Percentiles rank a stretch among this genome's conserved stretches.
Conservation (phyloP, 331 rosid genomes). For the Malus hybrid region DNA sequence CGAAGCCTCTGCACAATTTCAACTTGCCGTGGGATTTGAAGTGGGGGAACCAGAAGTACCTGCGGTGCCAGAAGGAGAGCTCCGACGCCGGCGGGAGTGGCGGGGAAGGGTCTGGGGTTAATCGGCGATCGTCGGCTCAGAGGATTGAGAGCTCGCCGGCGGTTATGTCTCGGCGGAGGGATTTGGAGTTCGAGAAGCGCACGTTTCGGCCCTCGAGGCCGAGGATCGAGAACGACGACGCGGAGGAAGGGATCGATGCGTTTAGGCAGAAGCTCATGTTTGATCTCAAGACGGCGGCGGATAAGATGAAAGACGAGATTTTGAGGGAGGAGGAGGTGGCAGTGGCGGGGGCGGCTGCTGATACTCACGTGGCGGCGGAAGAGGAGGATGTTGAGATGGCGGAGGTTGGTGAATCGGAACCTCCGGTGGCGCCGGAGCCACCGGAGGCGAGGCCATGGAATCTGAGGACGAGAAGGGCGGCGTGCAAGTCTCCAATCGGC, state of each 20-base stretch:
- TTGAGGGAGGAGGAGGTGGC: conserved; percentile 34
- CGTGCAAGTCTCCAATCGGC: conserved; percentile 45
- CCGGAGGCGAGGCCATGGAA: conserved; percentile 64
- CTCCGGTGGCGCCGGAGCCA: conserved; percentile 16
- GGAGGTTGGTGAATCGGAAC: conserved; percentile 12
- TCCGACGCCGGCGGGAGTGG: conserved; percentile 7
- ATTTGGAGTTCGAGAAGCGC: conserved; percentile 21
- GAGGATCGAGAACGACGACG: conserved; percentile 33
- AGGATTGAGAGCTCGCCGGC: conserved; percentile 27
- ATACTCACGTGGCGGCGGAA: background rate
- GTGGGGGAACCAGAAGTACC: conserved; percentile 86
- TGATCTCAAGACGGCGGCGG: conserved; percentile 60
- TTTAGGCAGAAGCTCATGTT: conserved; percentile 60
- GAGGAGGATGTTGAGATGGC: conserved; percentile 2
- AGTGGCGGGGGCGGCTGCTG: background rate
- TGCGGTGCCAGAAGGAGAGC: conserved; percentile 59
- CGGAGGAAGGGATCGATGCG: conserved; percentile 63
- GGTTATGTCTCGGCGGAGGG: conserved; percentile 20
- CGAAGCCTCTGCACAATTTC: conserved; percentile 91
- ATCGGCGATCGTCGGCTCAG: conserved; percentile 34
- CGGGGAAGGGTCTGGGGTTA: background rate
- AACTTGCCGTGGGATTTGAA: conserved; percentile 55
- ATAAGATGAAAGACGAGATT: conserved; percentile 57
- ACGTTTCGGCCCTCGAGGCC: conserved; percentile 29
- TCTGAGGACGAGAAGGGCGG: conserved; percentile 66